A percentile compares a stretch with the other conserved stretches of the same genome.
These are phyloP conservation scores for Skeletonema costatum DNA, from an alignment of 108 stramenopile genomes.

Conservation along the genomic window DNA sequence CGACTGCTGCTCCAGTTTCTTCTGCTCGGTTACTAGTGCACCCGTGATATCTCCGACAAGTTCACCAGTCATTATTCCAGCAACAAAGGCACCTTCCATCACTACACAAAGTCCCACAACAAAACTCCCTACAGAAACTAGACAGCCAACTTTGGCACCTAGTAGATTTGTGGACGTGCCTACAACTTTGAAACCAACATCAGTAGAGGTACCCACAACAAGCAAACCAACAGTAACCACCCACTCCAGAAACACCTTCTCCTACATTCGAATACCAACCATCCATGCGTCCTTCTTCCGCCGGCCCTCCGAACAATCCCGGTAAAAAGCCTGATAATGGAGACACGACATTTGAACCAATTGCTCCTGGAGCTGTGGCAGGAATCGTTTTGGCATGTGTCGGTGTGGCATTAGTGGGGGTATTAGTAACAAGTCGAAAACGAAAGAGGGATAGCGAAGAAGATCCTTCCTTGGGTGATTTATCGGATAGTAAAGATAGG, in stretches of 20 bases:
- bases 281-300: neutral
- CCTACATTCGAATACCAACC: neutral
- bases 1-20: conserved; percentile 3
- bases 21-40: neutral
- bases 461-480: conserved; percentile 8
- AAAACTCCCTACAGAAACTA: conserved; percentile 2
- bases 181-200: neutral
- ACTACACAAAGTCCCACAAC: neutral
- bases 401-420: neutral
- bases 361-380: conserved; percentile 35
- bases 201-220: neutral
- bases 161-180: neutral
- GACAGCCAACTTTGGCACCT: neutral
- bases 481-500: conserved; percentile 4
- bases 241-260: neutral
- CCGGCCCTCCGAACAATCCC: neutral
- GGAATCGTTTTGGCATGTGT: conserved; percentile 36
- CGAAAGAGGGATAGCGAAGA: conserved; percentile 9
- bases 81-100: neutral
- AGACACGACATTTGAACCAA: conserved; percentile 12
- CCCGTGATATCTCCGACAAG: neutral
- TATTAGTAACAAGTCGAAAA: conserved; percentile 8
- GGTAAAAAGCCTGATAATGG: neutral
- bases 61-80: neutral
- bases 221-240: neutral